These are phyloP conservation scores for Rugosomyces carneus DNA, from an alignment of 1,284 basidiomycete genomes.

Conservation along the genomic window DNA sequence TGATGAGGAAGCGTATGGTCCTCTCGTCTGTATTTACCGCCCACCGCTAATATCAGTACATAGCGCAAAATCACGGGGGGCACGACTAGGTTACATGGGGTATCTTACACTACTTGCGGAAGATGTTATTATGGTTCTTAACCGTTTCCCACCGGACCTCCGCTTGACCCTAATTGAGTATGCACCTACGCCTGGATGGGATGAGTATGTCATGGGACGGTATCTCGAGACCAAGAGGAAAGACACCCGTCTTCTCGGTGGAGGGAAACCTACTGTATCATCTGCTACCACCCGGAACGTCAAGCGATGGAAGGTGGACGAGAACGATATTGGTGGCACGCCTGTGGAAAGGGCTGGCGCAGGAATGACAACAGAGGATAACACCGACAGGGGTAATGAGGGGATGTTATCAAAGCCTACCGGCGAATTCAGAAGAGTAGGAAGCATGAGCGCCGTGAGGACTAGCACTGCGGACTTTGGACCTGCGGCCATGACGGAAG, in stretches of 20 bases:
- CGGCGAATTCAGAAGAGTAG: conserved; percentile 55
- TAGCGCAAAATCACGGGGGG: conserved; percentile 61
- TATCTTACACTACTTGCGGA: conserved; percentile 93
- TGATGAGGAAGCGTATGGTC: conserved; percentile 61
- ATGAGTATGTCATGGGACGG: conserved; percentile 77
- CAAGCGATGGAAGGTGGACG: conserved; percentile 65
- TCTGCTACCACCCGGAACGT: conserved; percentile 31
- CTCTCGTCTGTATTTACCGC: not conserved
- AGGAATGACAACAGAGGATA: not conserved
- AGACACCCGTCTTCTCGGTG: conserved; percentile 77
- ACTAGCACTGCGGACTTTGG: conserved; percentile 66
- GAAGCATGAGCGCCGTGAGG: conserved; percentile 34
- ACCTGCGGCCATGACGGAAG: conserved; percentile 43
- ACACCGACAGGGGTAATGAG: conserved; percentile 4
- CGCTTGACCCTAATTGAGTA: conserved; percentile 54
- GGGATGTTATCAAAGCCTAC: conserved; percentile 22
- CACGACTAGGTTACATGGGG: conserved; percentile 93
- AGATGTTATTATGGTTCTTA: conserved; percentile 80
- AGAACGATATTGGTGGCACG: conserved; percentile 42
- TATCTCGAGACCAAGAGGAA: conserved; percentile 83
- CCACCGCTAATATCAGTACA: not conserved
- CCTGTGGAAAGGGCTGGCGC: not conserved
- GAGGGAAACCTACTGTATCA: conserved; percentile 65
- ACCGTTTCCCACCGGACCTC: conserved; percentile 83
- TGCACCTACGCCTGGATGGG: conserved; percentile 80